phyloP scores from a whole-genome alignment of 768 basidiomycete genomes.

The Chiua virens region DNA sequence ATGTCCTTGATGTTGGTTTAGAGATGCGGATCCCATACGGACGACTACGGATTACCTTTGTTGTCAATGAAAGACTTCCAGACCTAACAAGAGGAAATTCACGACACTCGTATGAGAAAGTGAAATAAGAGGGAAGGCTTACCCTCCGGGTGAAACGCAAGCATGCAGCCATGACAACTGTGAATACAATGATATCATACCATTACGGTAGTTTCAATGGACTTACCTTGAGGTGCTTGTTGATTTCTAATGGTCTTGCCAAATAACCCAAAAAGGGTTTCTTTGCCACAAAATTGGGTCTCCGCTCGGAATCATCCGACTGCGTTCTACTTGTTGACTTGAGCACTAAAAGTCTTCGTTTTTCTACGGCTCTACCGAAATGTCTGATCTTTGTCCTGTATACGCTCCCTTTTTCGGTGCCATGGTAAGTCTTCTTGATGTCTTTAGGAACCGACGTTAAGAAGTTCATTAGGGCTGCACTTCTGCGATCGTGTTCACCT shows the following conservation, averaged over 20 bases:
- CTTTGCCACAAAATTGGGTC: conserved; percentile 15
- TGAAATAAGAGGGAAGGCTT: conserved; percentile 10
- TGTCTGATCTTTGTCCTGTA: conserved; percentile 87
- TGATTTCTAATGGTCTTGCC: conserved; percentile 30
- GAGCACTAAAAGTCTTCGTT: background rate
- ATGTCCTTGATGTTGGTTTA: conserved; percentile 52
- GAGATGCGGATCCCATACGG: background rate
- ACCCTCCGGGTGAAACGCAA: conserved; percentile 69
- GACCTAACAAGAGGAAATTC: conserved; percentile 41
- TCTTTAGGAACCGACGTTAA: conserved; percentile 8
- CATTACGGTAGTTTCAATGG: conserved; percentile 5
- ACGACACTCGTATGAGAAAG: conserved; percentile 2
- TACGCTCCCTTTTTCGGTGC: conserved; percentile 99
- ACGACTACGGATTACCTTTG: conserved; percentile 47
- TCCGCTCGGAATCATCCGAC: conserved; percentile 27
- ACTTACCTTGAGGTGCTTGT: conserved; percentile 33
- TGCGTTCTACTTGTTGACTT: conserved; percentile 9
- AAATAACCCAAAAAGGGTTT: conserved; percentile 18
- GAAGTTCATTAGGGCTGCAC: conserved; percentile 75
- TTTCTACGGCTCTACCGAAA: conserved; percentile 24
- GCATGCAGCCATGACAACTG: conserved; percentile 57
- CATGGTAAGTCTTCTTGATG: conserved; percentile 60
- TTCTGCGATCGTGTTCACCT: conserved; percentile 95
- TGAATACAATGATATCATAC: no score
- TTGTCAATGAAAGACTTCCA: conserved; percentile 81